Percentiles rank a stretch among this genome's conserved stretches.
These are phyloP conservation scores for Cladosporium sp. DNA, from an alignment of 2,329 filamentous ascomycete species.

Conservation along the genomic window DNA sequence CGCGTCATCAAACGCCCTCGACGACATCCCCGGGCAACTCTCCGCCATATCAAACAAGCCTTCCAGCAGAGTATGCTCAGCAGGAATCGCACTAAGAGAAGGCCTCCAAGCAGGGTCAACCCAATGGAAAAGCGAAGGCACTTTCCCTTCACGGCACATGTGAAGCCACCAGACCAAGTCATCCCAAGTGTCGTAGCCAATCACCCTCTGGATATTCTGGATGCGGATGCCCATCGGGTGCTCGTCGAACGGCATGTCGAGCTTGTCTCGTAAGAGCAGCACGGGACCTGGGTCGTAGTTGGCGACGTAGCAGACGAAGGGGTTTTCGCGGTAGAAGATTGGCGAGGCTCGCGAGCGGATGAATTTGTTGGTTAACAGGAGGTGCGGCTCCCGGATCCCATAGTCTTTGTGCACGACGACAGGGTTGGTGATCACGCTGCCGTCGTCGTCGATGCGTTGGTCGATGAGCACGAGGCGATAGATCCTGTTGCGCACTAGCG, in stretches of 20 bases:
- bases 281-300: background rate
- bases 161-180: background rate
- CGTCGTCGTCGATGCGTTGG: background rate
- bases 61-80: background rate
- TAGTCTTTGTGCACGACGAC: too few relatives aligned
- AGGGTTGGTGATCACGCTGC: too few relatives aligned
- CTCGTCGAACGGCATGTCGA: background rate
- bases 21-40: background rate
- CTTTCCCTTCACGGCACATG: background rate
- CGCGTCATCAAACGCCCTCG: background rate
- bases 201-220: background rate
- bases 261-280: background rate
- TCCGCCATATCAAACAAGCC: background rate
- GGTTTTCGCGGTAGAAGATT: background rate
- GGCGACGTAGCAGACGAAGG: background rate
- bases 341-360: background rate
- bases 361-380: background rate
- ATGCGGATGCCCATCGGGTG: background rate
- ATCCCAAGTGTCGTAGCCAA: background rate
- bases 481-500: conserved; percentile 4
- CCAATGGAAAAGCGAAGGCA: background rate
- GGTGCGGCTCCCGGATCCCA: background rate
- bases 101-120: too few relatives aligned
- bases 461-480: background rate
- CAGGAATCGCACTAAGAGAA: too few relatives aligned